Percentiles rank a stretch among this genome's conserved stretches.
Evolutionary conservation across 495 filamentous ascomycete species (phyloP).

Genomic region (Usnea hakonensis): DNA sequence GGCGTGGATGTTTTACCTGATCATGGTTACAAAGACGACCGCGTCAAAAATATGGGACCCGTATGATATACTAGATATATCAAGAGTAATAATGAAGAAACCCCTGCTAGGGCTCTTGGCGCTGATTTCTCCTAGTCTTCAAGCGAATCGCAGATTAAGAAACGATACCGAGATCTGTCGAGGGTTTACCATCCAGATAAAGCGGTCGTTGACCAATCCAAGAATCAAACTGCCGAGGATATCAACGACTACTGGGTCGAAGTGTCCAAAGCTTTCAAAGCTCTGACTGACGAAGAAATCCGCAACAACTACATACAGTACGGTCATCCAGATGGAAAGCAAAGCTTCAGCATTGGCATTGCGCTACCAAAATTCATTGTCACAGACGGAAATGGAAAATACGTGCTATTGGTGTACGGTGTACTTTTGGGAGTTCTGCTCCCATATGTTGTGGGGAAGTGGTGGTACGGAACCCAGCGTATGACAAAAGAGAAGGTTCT

Average conservation of each 20-base stretch:
- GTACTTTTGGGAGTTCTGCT: constrained; percentile 77
- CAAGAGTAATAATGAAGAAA: constrained; percentile 50
- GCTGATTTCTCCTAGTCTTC: constrained; percentile 50
- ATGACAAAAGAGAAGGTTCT: constrained; percentile 87
- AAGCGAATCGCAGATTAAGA: constrained; percentile 83
- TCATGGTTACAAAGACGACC: constrained; percentile 66
- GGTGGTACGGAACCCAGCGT: constrained; percentile 96
- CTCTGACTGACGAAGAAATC: constrained; percentile 91
- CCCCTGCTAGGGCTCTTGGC: neutral
- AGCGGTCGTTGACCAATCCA: constrained; percentile 65
- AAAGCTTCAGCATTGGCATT: constrained; percentile 96
- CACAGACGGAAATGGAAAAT: constrained; percentile 89
- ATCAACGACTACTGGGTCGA: constrained; percentile 88
- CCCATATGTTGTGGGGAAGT: constrained; percentile 88
- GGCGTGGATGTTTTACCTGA: constrained; percentile 88
- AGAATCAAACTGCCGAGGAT: constrained; percentile 80
- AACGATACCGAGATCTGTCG: constrained; percentile 75
- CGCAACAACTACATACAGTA: constrained; percentile 94
- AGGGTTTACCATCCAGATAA: constrained; percentile 92
- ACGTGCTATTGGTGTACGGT: constrained; percentile 84
- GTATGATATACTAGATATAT: constrained; percentile 83
- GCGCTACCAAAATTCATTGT: constrained; percentile 90
- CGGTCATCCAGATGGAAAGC: constrained; percentile 95
- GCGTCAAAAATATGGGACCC: constrained; percentile 84
- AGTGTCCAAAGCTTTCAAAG: constrained; percentile 93